Evolutionary conservation across 106 monocot genomes (phyloP).

Genomic region (Agapanthus africanus): DNA sequence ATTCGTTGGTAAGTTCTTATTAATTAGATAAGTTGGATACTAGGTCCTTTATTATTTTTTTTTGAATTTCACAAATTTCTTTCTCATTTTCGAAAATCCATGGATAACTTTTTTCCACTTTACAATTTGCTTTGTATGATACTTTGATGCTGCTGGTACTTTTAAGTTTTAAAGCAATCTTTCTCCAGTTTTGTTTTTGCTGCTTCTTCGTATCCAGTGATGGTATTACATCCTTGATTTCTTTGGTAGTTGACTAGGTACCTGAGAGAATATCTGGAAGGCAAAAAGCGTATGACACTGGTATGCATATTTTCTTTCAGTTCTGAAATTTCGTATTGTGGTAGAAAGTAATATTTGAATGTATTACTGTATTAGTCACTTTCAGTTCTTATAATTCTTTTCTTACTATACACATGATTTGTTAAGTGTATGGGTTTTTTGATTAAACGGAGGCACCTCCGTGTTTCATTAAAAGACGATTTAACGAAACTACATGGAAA

Average conservation of each 20-base stretch:
- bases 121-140: neutral
- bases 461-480: too few species aligned
- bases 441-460: too few species aligned
- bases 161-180: neutral
- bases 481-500: too few species aligned
- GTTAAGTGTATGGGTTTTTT: too few species aligned
- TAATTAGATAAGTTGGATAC: neutral
- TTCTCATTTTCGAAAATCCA: neutral
- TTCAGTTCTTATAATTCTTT: neutral
- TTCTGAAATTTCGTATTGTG: neutral
- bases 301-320: slow-evolving; percentile 18
- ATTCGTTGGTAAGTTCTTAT: slow-evolving; percentile 55
- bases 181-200: neutral
- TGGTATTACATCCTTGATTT: neutral
- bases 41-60: neutral
- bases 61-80: neutral
- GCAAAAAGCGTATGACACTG: slow-evolving; percentile 63
- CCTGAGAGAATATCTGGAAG: slow-evolving; percentile 66
- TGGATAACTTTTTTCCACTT: slow-evolving; percentile 7
- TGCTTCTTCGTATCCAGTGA: neutral
- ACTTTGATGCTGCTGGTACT: neutral
- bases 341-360: neutral
- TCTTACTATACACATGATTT: neutral
- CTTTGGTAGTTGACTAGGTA: slow-evolving; percentile 72
- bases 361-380: neutral